Evolutionary conservation across 2,329 filamentous ascomycete genomes (phyloP).

Genomic region (Teratosphaeria gauchensis): DNA sequence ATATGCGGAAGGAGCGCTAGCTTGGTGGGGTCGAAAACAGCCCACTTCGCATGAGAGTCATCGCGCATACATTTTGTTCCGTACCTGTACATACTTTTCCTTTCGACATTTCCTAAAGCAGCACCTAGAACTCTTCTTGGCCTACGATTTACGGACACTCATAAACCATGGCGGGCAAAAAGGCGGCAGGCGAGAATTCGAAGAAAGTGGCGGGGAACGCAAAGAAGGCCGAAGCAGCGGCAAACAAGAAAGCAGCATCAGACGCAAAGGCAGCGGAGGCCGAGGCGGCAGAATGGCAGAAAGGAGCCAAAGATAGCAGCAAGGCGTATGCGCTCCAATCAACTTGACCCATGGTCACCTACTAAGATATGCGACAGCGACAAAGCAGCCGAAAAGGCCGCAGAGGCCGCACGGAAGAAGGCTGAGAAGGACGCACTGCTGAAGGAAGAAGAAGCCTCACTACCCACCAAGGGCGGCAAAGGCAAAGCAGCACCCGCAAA

Average conservation of each 20-base stretch:
- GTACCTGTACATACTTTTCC: background rate
- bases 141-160: background rate
- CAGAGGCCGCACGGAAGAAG: constrained; percentile 76
- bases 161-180: constrained; percentile 59
- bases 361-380: constrained; percentile 48
- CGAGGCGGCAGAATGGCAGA: constrained; percentile 71
- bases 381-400: constrained; percentile 72
- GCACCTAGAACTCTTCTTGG: background rate
- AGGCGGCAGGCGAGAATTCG: constrained; percentile 56
- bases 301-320: constrained; percentile 71
- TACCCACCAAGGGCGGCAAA: constrained; percentile 55
- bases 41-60: background rate
- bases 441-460: constrained; percentile 69
- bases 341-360: background rate
- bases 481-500: constrained; percentile 53
- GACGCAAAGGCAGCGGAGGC: constrained; percentile 55
- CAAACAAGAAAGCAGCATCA: constrained; percentile 64
- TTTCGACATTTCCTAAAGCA: background rate
- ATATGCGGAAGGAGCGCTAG: background rate
- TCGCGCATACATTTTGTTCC: background rate
- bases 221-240: constrained; percentile 81
- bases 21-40: background rate
- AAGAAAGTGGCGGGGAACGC: constrained; percentile 89
- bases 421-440: constrained; percentile 79
- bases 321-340: constrained; percentile 64